Conservation (phyloP, 1,284 basidiomycete species). For the Malassezia equina region DNA sequence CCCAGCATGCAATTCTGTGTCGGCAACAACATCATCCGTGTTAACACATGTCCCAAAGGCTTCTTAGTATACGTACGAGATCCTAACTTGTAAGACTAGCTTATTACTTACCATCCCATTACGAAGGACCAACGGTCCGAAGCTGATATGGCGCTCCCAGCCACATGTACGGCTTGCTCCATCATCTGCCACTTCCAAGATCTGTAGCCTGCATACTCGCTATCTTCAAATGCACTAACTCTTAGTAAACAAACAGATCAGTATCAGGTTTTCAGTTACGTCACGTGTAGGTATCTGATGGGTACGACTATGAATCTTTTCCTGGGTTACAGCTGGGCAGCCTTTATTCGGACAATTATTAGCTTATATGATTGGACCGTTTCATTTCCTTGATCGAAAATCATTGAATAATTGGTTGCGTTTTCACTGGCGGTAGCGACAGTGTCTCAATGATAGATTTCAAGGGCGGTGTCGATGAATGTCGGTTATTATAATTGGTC, state of each 20-base stretch:
- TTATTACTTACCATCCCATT: slow-evolving; percentile 17
- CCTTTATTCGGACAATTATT: neutral
- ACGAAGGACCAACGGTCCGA: slow-evolving; percentile 13
- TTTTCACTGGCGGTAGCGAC: neutral
- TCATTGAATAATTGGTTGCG: neutral
- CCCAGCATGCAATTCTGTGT: slow-evolving; percentile 39
- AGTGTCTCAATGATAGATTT: neutral
- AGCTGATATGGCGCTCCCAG: neutral
- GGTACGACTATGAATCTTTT: neutral
- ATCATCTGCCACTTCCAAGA: neutral
- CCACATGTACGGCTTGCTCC: neutral
- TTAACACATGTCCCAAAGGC: neutral
- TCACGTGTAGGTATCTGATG: neutral
- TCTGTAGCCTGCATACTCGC: neutral
- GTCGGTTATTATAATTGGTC: neutral
- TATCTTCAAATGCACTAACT: neutral
- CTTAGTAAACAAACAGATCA: neutral
- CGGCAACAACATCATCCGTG: neutral
- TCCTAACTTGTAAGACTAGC: neutral
- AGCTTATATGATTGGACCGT: neutral
- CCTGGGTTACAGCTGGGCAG: neutral
- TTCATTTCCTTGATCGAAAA: neutral
- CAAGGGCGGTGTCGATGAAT: neutral
- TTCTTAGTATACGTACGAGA: slow-evolving; percentile 11
- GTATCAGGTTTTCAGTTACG: too few species aligned